These are phyloP conservation scores for Apiospora phragmitis DNA, from an alignment of 2,329 filamentous ascomycete species.

Conservation along the genomic window DNA sequence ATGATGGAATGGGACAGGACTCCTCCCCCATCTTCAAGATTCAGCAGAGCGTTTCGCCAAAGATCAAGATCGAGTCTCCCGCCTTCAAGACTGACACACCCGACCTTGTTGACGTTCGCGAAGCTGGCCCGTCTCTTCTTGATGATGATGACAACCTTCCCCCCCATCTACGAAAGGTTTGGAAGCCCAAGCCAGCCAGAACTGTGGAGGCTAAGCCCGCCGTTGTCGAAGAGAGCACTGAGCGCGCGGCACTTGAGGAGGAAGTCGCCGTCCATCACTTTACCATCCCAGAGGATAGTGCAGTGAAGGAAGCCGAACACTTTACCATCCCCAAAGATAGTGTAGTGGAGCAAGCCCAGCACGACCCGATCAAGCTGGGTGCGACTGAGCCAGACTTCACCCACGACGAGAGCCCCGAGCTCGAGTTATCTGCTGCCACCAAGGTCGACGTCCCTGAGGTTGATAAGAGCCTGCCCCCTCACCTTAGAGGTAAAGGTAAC, in stretches of 20 bases:
- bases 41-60: background rate
- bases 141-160: background rate
- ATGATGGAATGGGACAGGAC: background rate
- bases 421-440: background rate
- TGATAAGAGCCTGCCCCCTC: background rate
- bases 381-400: background rate
- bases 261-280: background rate
- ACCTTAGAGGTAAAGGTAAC: background rate
- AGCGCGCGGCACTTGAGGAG: background rate
- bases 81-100: background rate
- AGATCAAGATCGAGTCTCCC: background rate
- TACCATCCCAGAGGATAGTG: background rate
- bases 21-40: background rate
- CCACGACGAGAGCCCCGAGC: background rate
- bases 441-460: background rate
- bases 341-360: background rate
- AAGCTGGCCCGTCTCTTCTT: background rate
- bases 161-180: background rate
- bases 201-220: background rate
- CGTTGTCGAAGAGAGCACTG: background rate
- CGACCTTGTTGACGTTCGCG: background rate
- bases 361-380: background rate
- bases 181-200: background rate
- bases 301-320: background rate
- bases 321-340: too few species aligned